phyloP scores from a whole-genome alignment of 495 filamentous ascomycete species.

The Corynascus novoguineensis region DNA sequence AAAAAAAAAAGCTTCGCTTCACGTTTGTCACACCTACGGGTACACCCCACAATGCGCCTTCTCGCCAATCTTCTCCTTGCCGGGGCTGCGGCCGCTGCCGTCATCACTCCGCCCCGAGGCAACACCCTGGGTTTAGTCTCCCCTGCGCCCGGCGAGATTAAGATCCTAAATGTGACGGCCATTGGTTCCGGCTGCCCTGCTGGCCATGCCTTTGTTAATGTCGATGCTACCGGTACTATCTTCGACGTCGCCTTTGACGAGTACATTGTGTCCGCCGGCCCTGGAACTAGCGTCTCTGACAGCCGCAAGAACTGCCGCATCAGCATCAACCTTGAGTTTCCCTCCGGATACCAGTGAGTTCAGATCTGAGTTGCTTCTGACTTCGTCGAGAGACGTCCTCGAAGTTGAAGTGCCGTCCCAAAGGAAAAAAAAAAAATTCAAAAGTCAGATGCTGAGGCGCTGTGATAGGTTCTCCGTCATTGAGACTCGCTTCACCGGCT shows the following conservation, averaged over 20 bases:
- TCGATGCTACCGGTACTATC: slow-evolving; percentile 33
- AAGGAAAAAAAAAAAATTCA: not conserved
- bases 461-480: slow-evolving; percentile 27
- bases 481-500: slow-evolving; percentile 35
- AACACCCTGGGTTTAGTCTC: not conserved
- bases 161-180: slow-evolving; percentile 28
- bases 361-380: not conserved
- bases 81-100: slow-evolving; percentile 17
- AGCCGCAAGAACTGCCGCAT: slow-evolving; percentile 45
- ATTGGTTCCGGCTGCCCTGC: slow-evolving; percentile 31
- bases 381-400: not conserved
- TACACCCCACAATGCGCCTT: slow-evolving; percentile 20
- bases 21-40: not conserved
- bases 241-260: slow-evolving; percentile 46
- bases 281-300: slow-evolving; percentile 31
- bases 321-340: slow-evolving; percentile 41
- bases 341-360: slow-evolving; percentile 39
- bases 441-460: not conserved
- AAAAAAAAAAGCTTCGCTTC: too few species aligned
- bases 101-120: not conserved
- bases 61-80: slow-evolving; percentile 15
- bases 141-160: slow-evolving; percentile 16
- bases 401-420: not conserved
- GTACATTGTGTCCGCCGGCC: slow-evolving; percentile 44
- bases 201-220: slow-evolving; percentile 28